These are phyloP conservation scores for Tulasnella sp. DNA, from an alignment of 768 basidiomycete species.

Conservation along the genomic window DNA sequence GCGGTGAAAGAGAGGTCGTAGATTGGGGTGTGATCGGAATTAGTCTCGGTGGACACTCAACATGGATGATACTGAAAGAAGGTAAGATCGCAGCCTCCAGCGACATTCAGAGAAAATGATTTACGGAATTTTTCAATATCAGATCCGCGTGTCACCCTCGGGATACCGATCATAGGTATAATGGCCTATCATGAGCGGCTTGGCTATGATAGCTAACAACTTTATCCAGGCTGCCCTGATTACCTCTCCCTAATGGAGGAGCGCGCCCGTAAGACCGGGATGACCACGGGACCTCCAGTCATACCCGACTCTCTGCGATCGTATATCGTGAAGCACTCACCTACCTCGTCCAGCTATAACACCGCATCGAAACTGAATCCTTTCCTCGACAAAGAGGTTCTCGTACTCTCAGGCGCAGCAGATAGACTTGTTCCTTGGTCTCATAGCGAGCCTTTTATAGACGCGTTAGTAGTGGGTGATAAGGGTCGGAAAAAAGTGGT, in stretches of 20 bases:
- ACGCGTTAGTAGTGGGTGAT: slow-evolving; percentile 41
- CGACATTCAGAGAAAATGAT: background rate
- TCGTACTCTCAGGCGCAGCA: slow-evolving; percentile 55
- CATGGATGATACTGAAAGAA: slow-evolving; percentile 57
- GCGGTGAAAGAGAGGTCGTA: slow-evolving; percentile 45
- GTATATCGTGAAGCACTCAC: slow-evolving; percentile 39
- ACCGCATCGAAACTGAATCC: slow-evolving; percentile 38
- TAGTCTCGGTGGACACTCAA: slow-evolving; percentile 75
- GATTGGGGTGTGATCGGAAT: slow-evolving; percentile 67
- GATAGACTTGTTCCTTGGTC: slow-evolving; percentile 61
- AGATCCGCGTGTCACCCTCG: slow-evolving; percentile 37
- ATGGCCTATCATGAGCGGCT: too few species aligned
- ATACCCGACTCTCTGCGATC: slow-evolving; percentile 40
- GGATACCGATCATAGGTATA: slow-evolving; percentile 33
- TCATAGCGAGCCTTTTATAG: slow-evolving; percentile 47
- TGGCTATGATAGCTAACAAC: too few species aligned
- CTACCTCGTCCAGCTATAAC: slow-evolving; percentile 35
- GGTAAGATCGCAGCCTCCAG: slow-evolving; percentile 32
- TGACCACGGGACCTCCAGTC: slow-evolving; percentile 41
- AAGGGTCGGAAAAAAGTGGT: slow-evolving; percentile 47
- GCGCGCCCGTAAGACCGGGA: slow-evolving; percentile 40
- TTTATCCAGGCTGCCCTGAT: slow-evolving; percentile 52
- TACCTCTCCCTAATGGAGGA: slow-evolving; percentile 44
- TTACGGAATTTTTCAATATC: slow-evolving; percentile 21
- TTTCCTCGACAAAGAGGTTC: slow-evolving; percentile 60